Conservation (phyloP, 306 rosid species). For the Gastrolobium bilobum region DNA sequence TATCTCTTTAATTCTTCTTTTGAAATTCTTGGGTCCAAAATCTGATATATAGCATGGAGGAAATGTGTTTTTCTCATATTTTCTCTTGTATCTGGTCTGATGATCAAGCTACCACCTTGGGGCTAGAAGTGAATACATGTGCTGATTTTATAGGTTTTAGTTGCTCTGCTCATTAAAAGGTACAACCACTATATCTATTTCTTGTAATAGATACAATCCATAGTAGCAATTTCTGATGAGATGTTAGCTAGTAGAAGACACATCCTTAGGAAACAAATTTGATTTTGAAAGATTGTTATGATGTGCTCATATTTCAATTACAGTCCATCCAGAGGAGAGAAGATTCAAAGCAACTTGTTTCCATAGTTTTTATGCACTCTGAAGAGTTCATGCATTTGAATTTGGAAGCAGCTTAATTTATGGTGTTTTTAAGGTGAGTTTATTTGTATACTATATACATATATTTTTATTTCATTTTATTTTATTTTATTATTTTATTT, state of each 20-base stretch:
- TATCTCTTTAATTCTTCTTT: not conserved
- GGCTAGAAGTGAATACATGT: conserved; percentile 38
- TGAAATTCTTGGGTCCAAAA: not conserved
- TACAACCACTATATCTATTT: conserved; percentile 28
- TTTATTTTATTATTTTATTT: too few relatives aligned
- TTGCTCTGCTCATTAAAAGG: conserved; percentile 27
- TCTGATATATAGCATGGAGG: conserved; percentile 1
- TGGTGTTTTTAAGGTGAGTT: too few relatives aligned
- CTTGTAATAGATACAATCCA: conserved; percentile 11
- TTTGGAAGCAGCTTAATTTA: conserved; percentile 39
- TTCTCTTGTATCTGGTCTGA: conserved; percentile 29
- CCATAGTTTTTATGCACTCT: not conserved
- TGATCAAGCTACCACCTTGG: conserved; percentile 15
- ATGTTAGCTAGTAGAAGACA: conserved; percentile 22
- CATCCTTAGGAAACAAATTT: conserved; percentile 32
- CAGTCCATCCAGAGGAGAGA: conserved; percentile 31
- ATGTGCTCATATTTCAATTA: conserved; percentile 25
- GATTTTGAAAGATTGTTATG: conserved; percentile 25
- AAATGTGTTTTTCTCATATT: conserved; percentile 21
- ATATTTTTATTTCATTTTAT: too few relatives aligned
- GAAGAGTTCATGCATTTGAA: conserved; percentile 29
- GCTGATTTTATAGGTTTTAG: conserved; percentile 25
- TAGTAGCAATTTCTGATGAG: conserved; percentile 29
- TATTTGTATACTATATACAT: too few relatives aligned
- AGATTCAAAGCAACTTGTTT: conserved; percentile 32